These are phyloP conservation scores for Solanum hybrid DNA, from an alignment of 305 asterid genomes.

Conservation along the genomic window DNA sequence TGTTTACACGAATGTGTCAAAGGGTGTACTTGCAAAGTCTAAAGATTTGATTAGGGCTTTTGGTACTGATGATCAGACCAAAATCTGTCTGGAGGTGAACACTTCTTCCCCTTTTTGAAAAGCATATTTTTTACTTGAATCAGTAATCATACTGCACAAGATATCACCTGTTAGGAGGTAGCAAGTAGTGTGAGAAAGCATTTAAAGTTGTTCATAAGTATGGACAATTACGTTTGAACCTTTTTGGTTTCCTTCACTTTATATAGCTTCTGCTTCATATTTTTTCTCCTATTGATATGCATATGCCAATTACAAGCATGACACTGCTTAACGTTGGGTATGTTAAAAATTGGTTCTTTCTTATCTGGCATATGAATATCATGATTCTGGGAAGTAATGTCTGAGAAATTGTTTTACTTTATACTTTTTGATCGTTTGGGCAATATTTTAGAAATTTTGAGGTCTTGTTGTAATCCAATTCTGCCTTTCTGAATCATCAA, in stretches of 20 bases:
- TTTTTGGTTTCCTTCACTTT: neutral
- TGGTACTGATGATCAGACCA: constrained; percentile 65
- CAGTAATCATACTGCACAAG: neutral
- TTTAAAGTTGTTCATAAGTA: neutral
- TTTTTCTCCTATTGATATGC: neutral
- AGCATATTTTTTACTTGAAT: neutral
- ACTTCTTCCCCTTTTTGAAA: neutral
- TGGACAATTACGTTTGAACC: neutral
- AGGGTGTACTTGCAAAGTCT: constrained; percentile 73
- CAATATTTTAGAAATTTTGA: no score
- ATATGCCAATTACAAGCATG: neutral
- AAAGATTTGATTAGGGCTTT: constrained; percentile 64
- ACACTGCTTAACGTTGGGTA: neutral
- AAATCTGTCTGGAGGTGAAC: constrained; percentile 70
- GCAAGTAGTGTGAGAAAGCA: neutral
- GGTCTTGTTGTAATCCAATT: neutral
- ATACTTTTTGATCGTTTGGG: neutral
- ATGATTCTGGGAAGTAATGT: neutral
- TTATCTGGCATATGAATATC: neutral
- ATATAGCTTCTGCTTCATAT: neutral
- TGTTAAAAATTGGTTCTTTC: neutral
- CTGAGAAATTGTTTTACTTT: neutral
- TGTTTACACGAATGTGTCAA: constrained; percentile 72
- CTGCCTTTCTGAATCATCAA: neutral
- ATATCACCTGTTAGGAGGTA: neutral